Base-by-base conservation (phyloP, 495 filamentous ascomycete species). In the Penicillium macrosclerotiorum region DNA sequence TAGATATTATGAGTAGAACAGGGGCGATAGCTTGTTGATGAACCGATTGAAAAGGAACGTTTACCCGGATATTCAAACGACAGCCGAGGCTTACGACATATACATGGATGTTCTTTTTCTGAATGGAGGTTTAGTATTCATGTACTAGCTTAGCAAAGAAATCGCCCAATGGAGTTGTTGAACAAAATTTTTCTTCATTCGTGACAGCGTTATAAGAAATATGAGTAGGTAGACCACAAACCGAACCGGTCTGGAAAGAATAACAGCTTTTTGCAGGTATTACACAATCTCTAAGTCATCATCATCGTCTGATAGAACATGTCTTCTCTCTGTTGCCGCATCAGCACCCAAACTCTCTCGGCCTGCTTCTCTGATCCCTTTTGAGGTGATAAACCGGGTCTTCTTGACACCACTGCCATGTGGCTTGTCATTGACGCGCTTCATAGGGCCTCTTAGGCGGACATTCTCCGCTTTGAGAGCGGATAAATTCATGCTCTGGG, bases 331-430 rank as follows among this genome's bases (percentile, higher is more conserved):
- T 42, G 42, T 57, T 45, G 45, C 58, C 45, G 36, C 49, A 40
- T 52, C 72, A 48, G 71, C 76, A 23, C 85, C 85, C 3, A 89
- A 49, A 56, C 87, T 89, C 50, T 90, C 86, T 47, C 85, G 74
- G 3, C 86, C 86, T 0, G 87, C 85, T 60, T 88, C 85, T 55
- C 79, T 78, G 45, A 88, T 89, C 0, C 86, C 87, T 60, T 83
- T 85, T 19, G 80, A 77, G 23, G 83, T 91, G 29, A 89, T 78
- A 56, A 94, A 93, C 13, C 89, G 72, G 11, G 88, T 93, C 72
- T 90, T 93, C 66, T 93, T 92, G 9, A 72, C 64, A 3, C 59
- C 60, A 18, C 59, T 67, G 54, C 60, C 63, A 45, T 61, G 64
- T 16, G 62, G 61, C 33, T 60, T 66, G 42, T 65, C 57, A 42